Evolutionary conservation across 306 rosid species (phyloP).

Genomic region (Citrullus amarus): DNA sequence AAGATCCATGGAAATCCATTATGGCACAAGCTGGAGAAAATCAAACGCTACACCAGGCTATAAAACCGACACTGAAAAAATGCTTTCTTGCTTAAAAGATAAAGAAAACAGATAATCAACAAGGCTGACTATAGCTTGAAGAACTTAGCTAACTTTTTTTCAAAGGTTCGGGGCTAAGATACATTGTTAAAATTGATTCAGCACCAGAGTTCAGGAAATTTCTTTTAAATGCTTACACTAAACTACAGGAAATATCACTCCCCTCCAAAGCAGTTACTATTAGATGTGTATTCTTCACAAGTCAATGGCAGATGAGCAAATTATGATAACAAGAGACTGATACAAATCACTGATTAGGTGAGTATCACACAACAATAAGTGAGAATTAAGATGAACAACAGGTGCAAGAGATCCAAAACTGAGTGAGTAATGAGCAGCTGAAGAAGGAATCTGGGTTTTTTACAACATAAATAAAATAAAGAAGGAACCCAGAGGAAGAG

Average conservation of each 20-base stretch:
- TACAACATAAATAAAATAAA: not conserved
- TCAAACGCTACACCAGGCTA: not conserved
- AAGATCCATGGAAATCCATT: not conserved
- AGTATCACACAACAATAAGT: not conserved
- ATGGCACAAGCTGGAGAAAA: not conserved
- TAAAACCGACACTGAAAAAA: not conserved
- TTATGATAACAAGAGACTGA: not conserved
- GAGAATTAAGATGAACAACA: not conserved
- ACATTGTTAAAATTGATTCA: not conserved
- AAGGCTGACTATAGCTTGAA: not conserved
- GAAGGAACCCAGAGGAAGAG: not conserved
- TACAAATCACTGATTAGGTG: not conserved
- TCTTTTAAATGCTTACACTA: not conserved
- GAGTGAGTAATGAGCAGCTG: not conserved
- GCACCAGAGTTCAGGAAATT: not conserved
- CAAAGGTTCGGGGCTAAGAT: not conserved
- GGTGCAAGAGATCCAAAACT: not conserved
- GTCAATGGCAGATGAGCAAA: not conserved
- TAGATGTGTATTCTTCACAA: not conserved
- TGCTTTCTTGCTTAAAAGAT: not conserved
- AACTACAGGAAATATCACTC: not conserved
- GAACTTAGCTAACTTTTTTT: not conserved
- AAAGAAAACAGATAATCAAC: not conserved
- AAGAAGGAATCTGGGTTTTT: not conserved
- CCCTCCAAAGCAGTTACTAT: not conserved